phyloP scores from a whole-genome alignment of 768 basidiomycete genomes.

The Mycena sanguinolenta region DNA sequence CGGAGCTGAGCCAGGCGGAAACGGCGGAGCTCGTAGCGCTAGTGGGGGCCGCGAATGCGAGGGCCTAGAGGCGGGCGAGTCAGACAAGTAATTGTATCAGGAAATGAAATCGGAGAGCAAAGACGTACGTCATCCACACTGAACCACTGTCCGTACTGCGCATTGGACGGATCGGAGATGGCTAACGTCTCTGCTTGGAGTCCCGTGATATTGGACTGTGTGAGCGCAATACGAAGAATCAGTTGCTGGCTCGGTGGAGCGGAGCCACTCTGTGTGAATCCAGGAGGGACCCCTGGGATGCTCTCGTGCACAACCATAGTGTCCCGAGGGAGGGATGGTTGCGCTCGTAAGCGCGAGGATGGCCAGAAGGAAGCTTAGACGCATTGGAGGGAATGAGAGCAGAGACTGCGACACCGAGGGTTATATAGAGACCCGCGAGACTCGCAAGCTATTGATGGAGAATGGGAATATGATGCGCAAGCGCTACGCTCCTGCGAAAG shows the following conservation, averaged over 20 bases:
- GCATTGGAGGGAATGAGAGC: too few species aligned
- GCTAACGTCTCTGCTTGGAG: slow-evolving; percentile 17
- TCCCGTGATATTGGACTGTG: slow-evolving; percentile 21
- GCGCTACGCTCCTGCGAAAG: too few species aligned
- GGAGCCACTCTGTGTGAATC: slow-evolving; percentile 8
- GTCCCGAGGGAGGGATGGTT: too few species aligned
- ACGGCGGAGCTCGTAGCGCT: too few species aligned
- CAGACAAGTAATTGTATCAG: background rate
- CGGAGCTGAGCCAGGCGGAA: slow-evolving; percentile 4
- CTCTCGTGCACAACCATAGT: slow-evolving; percentile 22
- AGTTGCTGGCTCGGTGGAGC: slow-evolving; percentile 21
- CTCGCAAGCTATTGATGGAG: too few species aligned
- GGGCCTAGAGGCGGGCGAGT: slow-evolving; percentile 5
- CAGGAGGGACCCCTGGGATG: slow-evolving; percentile 17
- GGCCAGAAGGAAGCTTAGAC: too few species aligned
- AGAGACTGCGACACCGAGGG: too few species aligned
- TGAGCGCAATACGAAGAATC: slow-evolving; percentile 12
- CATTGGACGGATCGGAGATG: slow-evolving; percentile 18
- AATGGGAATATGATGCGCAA: too few species aligned
- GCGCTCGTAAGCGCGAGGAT: too few species aligned
- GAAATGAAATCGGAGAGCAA: background rate
- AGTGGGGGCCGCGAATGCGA: slow-evolving; percentile 10
- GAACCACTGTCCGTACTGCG: slow-evolving; percentile 21
- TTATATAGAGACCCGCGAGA: too few species aligned
- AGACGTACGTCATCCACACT: slow-evolving; percentile 17